Conservation (phyloP, 2,329 filamentous ascomycete species). For the Cladosporium sp. region DNA sequence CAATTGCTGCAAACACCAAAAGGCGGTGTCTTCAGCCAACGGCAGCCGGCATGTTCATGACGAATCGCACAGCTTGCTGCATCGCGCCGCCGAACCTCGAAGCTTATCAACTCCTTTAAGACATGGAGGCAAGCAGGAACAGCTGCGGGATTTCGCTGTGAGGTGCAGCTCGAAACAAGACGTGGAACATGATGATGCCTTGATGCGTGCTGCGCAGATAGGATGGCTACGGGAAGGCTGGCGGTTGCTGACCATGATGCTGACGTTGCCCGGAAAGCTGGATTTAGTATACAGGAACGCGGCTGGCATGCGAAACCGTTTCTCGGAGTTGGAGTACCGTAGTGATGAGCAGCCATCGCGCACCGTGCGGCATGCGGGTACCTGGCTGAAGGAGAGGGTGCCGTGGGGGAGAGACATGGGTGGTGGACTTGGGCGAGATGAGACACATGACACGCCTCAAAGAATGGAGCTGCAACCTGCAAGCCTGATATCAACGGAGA, state of each 20-base stretch:
- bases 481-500: slow-evolving; percentile 2
- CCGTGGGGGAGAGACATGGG: slow-evolving; percentile 10
- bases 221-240: background rate
- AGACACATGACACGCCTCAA: slow-evolving; percentile 11
- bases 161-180: background rate
- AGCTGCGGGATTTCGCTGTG: background rate
- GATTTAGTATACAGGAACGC: background rate
- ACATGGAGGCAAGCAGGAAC: slow-evolving; percentile 5
- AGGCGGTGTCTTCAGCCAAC: slow-evolving; percentile 6
- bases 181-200: slow-evolving; percentile 7
- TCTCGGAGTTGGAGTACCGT: slow-evolving; percentile 10
- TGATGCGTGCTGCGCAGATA: background rate
- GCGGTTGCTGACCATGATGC: slow-evolving; percentile 1
- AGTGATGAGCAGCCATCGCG: background rate
- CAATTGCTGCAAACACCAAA: slow-evolving; percentile 1
- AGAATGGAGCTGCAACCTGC: slow-evolving; percentile 2
- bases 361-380: slow-evolving; percentile 1
- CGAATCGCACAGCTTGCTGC: slow-evolving; percentile 7
- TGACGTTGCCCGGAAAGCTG: background rate
- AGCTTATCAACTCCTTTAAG: slow-evolving; percentile 3
- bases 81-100: slow-evolving; percentile 1
- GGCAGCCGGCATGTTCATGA: slow-evolving; percentile 2
- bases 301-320: slow-evolving; percentile 11
- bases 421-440: background rate
- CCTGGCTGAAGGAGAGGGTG: slow-evolving; percentile 12